Evolutionary conservation across 805 yeast species (phyloP), one percentile per base, ranked within the genome.

Genomic region (Teunomyces barrocoloradensis): DNA sequence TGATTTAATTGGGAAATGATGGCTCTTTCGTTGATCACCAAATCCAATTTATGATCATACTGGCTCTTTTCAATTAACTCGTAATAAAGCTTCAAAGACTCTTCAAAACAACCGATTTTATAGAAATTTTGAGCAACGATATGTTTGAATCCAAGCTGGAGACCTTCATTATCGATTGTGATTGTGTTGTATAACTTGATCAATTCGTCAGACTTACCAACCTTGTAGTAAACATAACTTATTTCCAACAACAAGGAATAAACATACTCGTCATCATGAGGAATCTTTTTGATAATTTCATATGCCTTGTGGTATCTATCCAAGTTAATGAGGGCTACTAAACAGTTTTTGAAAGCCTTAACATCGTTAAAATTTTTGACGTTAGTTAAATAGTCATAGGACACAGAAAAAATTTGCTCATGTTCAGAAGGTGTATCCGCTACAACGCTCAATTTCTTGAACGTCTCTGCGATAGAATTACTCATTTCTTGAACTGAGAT

Each of bases 11-110:
- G 87, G 9, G 87, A 80, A 20, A 79, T 64, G n/a, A 81, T 74
- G 2, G 91, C 89, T 49, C 84, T 74, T 62, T 85, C 87, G 59
- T 86, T 86, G 38, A 83, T 84, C 25, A 71, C 57, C 46, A 84
- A 59, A 61, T 85, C 91, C 32, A 71, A 56, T 18, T 55, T 56
- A 53, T 77, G 84, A 45, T 75, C 79, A 37, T 65, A 68, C 21
- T 65, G 59, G 42, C 66, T 56, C 25, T 70, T 64, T 3, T 61
- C 43, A 34, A 73, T 58, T 48, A 79, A 64, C 4, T 66, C 66
- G 32, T 63, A 63, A 58, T 85, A 86, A 3, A 81, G 44, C 6
- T 60, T 57, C 49, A 74, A 64, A 0, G 89, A 79, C 27, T 71
- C 64, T 1, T 50, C 42, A 42, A 64, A 57, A 33, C 71, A 61